phyloP scores from a whole-genome alignment of 768 basidiomycete genomes.

The Antrodiella citrinella region DNA sequence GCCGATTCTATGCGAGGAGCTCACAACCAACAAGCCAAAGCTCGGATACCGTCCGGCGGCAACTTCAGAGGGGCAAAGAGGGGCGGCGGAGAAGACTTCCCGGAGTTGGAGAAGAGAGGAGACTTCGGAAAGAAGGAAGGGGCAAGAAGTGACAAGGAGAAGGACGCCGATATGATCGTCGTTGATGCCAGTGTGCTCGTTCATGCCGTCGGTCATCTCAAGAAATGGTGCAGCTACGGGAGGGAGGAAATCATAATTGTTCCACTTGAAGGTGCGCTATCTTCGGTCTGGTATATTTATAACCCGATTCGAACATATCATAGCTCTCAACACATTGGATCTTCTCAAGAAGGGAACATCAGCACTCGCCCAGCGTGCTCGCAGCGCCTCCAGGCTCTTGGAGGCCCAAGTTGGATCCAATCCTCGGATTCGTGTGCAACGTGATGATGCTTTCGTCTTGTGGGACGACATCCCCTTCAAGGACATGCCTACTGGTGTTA shows the following conservation, averaged over 20 bases:
- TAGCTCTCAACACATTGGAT: conserved; percentile 88
- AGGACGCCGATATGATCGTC: conserved; percentile 69
- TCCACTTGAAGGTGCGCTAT: conserved; percentile 74
- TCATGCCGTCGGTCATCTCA: conserved; percentile 69
- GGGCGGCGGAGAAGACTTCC: conserved; percentile 8
- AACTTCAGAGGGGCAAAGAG: not conserved
- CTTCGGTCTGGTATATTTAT: conserved; percentile 7
- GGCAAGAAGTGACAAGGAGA: conserved; percentile 23
- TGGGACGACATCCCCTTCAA: conserved; percentile 68
- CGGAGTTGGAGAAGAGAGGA: conserved; percentile 3
- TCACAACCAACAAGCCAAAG: not conserved
- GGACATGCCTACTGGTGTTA: conserved; percentile 25
- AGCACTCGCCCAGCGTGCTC: conserved; percentile 71
- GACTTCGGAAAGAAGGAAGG: conserved; percentile 1
- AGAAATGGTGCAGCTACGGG: conserved; percentile 74
- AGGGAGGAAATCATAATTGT: conserved; percentile 73
- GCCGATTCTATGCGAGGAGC: not conserved
- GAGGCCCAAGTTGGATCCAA: conserved; percentile 84
- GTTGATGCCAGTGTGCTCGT: conserved; percentile 80
- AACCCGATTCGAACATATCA: not conserved
- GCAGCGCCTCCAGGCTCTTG: conserved; percentile 80
- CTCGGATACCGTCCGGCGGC: conserved; percentile 3
- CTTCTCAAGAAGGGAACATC: conserved; percentile 86
- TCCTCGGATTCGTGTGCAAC: conserved; percentile 72
- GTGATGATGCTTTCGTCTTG: conserved; percentile 72